phyloP scores from a whole-genome alignment of 306 rosid species.

The Cyamopsis tetragonoloba region DNA sequence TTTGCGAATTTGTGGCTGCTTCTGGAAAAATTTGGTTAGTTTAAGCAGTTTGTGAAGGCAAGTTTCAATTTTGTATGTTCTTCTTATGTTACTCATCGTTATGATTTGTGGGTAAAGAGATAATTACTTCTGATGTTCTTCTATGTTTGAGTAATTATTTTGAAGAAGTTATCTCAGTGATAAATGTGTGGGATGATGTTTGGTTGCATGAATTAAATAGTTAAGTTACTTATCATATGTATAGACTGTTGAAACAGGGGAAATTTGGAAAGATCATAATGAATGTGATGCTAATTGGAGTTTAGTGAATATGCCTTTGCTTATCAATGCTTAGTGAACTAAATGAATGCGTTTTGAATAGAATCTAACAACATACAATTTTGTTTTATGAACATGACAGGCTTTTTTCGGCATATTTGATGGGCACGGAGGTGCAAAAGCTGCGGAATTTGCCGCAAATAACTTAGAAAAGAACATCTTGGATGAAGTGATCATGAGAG shows the following conservation, averaged over 20 bases:
- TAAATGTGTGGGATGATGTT: neutral
- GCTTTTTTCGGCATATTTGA: conserved; percentile 87
- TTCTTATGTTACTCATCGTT: neutral
- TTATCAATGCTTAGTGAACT: neutral
- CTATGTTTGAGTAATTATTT: neutral
- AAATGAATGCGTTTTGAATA: neutral
- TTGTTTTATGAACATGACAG: conserved; percentile 41
- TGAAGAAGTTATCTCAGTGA: neutral
- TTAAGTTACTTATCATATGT: neutral
- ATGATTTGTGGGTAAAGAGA: neutral
- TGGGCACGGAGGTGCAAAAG: conserved; percentile 94
- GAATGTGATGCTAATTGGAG: neutral
- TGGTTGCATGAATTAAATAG: neutral
- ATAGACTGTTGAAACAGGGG: neutral
- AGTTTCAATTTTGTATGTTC: neutral
- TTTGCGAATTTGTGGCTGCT: neutral
- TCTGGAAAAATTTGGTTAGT: neutral
- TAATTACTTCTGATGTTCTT: neutral
- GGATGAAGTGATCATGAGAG: conserved; percentile 51
- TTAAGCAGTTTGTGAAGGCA: neutral
- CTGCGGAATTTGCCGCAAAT: conserved; percentile 77
- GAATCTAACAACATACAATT: conserved; percentile 7
- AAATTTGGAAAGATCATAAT: neutral
- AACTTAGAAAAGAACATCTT: conserved; percentile 67
- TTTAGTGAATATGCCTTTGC: neutral